Percentiles rank a stretch among this genome's conserved stretches.
Conservation (phyloP, 2,329 filamentous ascomycete genomes). For the Exophiala sideris region DNA sequence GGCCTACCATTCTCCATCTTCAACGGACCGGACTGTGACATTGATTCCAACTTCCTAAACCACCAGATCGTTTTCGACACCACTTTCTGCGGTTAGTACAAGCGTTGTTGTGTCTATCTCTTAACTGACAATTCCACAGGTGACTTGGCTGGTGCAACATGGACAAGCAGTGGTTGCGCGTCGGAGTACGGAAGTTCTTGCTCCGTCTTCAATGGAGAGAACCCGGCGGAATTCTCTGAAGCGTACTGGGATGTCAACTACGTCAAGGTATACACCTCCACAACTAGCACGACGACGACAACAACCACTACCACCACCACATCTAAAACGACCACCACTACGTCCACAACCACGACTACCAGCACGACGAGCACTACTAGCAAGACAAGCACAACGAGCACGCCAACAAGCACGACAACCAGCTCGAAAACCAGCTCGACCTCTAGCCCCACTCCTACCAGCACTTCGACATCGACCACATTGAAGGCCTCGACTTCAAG, state of each 20-base stretch:
- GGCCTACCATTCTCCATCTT: slow-evolving; percentile 47
- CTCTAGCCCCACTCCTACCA: neutral
- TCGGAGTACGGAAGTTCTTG: slow-evolving; percentile 59
- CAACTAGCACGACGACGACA: slow-evolving; percentile 7
- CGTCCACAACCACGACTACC: slow-evolving; percentile 9
- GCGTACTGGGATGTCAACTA: slow-evolving; percentile 73
- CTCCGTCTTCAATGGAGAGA: slow-evolving; percentile 65
- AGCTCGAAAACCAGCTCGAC: no score
- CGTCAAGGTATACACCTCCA: slow-evolving; percentile 57
- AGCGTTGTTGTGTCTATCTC: neutral
- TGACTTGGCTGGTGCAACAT: slow-evolving; percentile 54
- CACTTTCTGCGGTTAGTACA: slow-evolving; percentile 45
- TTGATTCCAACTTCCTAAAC: slow-evolving; percentile 39
- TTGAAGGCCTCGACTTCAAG: neutral
- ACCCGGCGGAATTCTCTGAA: slow-evolving; percentile 64
- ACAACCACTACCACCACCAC: slow-evolving; percentile 9
- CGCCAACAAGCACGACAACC: neutral
- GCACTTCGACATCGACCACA: neutral
- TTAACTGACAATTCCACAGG: slow-evolving; percentile 30
- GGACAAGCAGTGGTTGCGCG: slow-evolving; percentile 53
- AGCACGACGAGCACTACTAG: slow-evolving; percentile 5
- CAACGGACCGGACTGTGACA: slow-evolving; percentile 34
- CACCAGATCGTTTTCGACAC: slow-evolving; percentile 50
- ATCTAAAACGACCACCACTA: slow-evolving; percentile 12
- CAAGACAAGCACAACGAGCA: neutral